Conservation (phyloP, 768 basidiomycete genomes). For the Boletellus sp. region DNA sequence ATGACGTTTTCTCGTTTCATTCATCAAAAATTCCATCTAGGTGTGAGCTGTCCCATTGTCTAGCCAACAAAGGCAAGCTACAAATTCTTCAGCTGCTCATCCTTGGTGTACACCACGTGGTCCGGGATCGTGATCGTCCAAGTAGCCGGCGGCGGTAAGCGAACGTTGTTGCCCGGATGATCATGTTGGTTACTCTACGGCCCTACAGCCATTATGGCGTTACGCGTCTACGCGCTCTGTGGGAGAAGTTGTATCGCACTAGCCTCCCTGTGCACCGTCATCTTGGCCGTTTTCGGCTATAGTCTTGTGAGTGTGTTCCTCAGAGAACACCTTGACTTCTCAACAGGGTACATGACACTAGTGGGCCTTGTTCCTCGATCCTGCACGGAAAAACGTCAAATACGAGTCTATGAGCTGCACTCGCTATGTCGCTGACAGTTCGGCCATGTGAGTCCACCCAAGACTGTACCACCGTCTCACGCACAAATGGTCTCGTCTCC, state of each 20-base stretch:
- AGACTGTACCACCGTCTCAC: background rate
- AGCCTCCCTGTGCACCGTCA: background rate
- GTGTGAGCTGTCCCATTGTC: constrained; percentile 5
- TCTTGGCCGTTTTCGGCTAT: background rate
- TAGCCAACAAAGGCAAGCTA: background rate
- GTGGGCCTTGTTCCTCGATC: constrained; percentile 11
- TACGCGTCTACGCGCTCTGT: constrained; percentile 22
- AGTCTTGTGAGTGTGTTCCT: constrained; percentile 5
- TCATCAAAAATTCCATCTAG: background rate
- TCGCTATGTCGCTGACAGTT: background rate
- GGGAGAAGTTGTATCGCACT: constrained; percentile 7
- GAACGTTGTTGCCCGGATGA: background rate
- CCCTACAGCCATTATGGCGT: constrained; percentile 13
- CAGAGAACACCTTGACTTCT: background rate
- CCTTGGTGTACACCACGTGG: background rate
- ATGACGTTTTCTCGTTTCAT: too few species aligned
- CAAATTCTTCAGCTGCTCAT: constrained; percentile 1
- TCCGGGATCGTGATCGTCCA: constrained; percentile 7
- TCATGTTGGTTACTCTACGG: background rate
- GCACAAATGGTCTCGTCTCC: background rate
- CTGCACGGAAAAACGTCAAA: background rate
- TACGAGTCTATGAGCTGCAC: background rate
- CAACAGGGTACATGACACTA: background rate
- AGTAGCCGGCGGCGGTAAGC: constrained; percentile 8
- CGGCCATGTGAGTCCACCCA: constrained; percentile 2